phyloP scores from a whole-genome alignment of 371 early-diverging fungal species.

The Mucor indicus region DNA sequence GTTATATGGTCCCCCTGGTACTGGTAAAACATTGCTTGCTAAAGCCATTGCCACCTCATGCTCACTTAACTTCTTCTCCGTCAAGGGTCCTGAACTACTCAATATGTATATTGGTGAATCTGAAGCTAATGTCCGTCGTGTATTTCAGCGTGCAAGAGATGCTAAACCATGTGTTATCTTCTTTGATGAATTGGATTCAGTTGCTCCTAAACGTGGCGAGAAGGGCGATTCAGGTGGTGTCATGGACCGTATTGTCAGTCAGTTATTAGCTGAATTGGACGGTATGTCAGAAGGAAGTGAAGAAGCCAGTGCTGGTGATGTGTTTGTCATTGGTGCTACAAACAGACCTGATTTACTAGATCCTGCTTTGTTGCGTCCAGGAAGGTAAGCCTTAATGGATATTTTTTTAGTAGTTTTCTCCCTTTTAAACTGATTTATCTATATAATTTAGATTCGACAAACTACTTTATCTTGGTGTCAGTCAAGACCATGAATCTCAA shows the following conservation, averaged over 20 bases:
- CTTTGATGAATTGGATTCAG: slow-evolving; percentile 99
- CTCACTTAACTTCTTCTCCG: slow-evolving; percentile 96
- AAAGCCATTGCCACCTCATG: slow-evolving; percentile 99
- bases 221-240: slow-evolving; percentile 98
- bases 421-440: not conserved
- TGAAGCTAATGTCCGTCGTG: slow-evolving; percentile 94
- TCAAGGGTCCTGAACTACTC: slow-evolving; percentile 98
- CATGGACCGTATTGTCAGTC: slow-evolving; percentile 97
- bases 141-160: slow-evolving; percentile 98
- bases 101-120: slow-evolving; percentile 94
- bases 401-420: not conserved
- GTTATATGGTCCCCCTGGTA: slow-evolving; percentile 98
- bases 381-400: slow-evolving; percentile 22
- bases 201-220: slow-evolving; percentile 96
- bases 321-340: slow-evolving; percentile 99
- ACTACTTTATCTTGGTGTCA: slow-evolving; percentile 91
- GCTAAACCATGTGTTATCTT: slow-evolving; percentile 99
- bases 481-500: slow-evolving; percentile 83
- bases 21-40: slow-evolving; percentile 98
- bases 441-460: slow-evolving; percentile 94
- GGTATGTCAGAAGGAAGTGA: slow-evolving; percentile 71
- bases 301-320: slow-evolving; percentile 66
- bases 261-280: slow-evolving; percentile 94
- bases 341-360: slow-evolving; percentile 99
- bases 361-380: slow-evolving; percentile 74